Conservation (phyloP, 176 grass and related monocot genomes). For the Echinochloa phyllopogon region DNA sequence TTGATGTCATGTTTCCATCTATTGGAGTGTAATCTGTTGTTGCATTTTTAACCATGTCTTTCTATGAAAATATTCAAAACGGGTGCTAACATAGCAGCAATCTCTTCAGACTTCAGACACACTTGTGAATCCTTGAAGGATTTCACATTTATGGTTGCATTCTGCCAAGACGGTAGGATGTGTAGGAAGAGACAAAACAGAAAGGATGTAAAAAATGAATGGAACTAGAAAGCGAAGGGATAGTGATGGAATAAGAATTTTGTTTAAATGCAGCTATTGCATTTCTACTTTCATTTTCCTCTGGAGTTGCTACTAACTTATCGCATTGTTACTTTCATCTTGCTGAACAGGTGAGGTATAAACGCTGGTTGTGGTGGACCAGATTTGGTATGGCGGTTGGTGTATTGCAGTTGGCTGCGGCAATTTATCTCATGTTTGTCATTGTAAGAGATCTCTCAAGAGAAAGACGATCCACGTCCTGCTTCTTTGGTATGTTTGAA, state of each 20-base stretch:
- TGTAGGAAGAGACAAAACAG: background rate
- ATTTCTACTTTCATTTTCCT: background rate
- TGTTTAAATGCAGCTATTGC: background rate
- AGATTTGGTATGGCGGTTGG: constrained; percentile 86
- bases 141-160: constrained; percentile 1
- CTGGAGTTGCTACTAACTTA: constrained; percentile 13
- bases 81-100: constrained; percentile 25
- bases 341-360: constrained; percentile 86
- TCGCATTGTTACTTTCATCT: constrained; percentile 35
- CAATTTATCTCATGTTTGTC: constrained; percentile 74
- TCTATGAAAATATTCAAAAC: background rate
- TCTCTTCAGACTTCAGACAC: constrained; percentile 31
- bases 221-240: constrained; percentile 20
- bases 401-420: constrained; percentile 77
- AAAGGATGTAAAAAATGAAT: background rate
- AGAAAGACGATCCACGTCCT: constrained; percentile 51
- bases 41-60: constrained; percentile 2
- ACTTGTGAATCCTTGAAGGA: constrained; percentile 5
- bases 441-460: constrained; percentile 68
- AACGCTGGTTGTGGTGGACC: constrained; percentile 92
- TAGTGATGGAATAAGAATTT: constrained; percentile 7
- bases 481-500: constrained; percentile 85
- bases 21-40: background rate
- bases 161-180: background rate
- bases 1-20: background rate